These are phyloP conservation scores for Capsella rubella DNA, from an alignment of 441 rosid species.

Conservation along the genomic window DNA sequence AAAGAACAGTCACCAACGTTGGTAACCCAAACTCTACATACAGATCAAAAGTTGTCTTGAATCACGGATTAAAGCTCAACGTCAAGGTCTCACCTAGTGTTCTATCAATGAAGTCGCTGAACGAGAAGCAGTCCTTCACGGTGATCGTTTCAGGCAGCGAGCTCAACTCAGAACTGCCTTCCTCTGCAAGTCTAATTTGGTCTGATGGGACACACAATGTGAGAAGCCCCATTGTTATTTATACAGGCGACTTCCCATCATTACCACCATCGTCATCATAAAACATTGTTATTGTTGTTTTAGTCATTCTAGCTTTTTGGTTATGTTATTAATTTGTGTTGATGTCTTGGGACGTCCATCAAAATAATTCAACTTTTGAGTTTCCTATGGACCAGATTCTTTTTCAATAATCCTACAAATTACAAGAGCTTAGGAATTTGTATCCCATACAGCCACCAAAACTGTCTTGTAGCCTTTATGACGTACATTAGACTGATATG, in stretches of 20 bases:
- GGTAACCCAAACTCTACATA: conserved; percentile 52
- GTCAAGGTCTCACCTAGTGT: conserved; percentile 50
- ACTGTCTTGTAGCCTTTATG: no score
- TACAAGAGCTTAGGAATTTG: not conserved
- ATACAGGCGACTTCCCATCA: conserved; percentile 25
- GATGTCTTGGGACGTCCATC: not conserved
- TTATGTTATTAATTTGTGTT: conserved; percentile 2
- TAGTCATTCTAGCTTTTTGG: conserved; percentile 4
- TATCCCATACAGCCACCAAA: not conserved
- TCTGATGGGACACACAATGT: conserved; percentile 51
- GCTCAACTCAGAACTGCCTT: not conserved
- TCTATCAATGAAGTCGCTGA: conserved; percentile 45
- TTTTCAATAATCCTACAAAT: not conserved
- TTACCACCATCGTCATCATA: conserved; percentile 9
- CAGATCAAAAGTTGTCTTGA: conserved; percentile 32
- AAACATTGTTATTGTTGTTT: not conserved
- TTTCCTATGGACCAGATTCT: not conserved
- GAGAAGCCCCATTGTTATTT: conserved; percentile 51
- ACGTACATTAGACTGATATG: no score
- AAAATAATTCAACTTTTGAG: not conserved
- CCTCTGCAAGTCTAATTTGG: conserved; percentile 53
- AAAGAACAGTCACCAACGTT: conserved; percentile 59
- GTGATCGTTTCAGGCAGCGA: conserved; percentile 41
- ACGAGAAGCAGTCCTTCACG: conserved; percentile 50
- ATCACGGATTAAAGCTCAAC: conserved; percentile 22